phyloP scores from a whole-genome alignment of 352 stramenopile genomes.

The Phytophthora fragariae region DNA sequence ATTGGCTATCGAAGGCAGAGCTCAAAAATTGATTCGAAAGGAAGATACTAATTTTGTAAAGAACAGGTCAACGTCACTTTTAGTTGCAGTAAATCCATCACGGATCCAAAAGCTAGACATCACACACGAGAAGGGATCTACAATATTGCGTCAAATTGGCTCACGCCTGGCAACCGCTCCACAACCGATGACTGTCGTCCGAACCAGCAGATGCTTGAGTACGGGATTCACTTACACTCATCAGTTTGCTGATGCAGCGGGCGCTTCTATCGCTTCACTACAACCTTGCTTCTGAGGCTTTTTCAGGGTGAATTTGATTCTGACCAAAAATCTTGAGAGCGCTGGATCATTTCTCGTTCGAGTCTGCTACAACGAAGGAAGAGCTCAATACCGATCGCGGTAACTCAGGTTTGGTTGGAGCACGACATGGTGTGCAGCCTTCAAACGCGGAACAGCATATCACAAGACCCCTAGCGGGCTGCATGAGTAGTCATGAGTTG shows the following conservation, averaged over 20 bases:
- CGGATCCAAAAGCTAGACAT: slow-evolving; percentile 19
- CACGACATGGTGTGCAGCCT: slow-evolving; percentile 21
- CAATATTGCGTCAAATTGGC: slow-evolving; percentile 72
- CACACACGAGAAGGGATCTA: slow-evolving; percentile 38
- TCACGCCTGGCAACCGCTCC: slow-evolving; percentile 56
- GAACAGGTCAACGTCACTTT: slow-evolving; percentile 14
- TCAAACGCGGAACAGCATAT: slow-evolving; percentile 14
- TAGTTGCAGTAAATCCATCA: slow-evolving; percentile 6
- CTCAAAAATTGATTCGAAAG: background rate
- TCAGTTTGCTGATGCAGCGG: slow-evolving; percentile 19
- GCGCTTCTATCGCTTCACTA: slow-evolving; percentile 44
- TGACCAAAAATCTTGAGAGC: slow-evolving; percentile 33
- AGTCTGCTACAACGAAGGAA: slow-evolving; percentile 42
- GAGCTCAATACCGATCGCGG: slow-evolving; percentile 31
- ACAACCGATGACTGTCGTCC: slow-evolving; percentile 6
- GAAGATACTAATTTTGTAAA: slow-evolving; percentile 14
- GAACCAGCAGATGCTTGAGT: background rate
- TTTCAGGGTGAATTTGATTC: slow-evolving; percentile 36
- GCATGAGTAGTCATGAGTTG: slow-evolving; percentile 3
- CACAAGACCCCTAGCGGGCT: slow-evolving; percentile 21
- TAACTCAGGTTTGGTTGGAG: slow-evolving; percentile 14
- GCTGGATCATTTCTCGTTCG: slow-evolving; percentile 32
- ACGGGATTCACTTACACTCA: slow-evolving; percentile 49
- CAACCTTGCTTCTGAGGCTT: slow-evolving; percentile 22
- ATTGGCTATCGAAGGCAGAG: slow-evolving; percentile 23